phyloP scores from a whole-genome alignment of 805 yeast genomes.

The Torulaspora maleeae region DNA sequence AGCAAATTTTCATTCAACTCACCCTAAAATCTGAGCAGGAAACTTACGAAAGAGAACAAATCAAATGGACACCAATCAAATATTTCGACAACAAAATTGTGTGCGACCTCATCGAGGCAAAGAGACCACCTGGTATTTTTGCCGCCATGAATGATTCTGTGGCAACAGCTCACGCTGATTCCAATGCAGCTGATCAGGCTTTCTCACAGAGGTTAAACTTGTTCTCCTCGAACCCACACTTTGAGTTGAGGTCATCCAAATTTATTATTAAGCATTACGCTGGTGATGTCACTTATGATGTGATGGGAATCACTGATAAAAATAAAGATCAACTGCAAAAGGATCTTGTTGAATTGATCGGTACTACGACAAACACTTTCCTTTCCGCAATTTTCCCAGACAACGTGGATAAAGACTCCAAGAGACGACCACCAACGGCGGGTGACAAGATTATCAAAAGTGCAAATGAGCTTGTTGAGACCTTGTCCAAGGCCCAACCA shows the following conservation, averaged over 20 bases:
- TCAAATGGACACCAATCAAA: slow-evolving; percentile 95
- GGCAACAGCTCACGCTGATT: slow-evolving; percentile 98
- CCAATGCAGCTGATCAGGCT: slow-evolving; percentile 93
- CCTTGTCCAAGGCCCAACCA: slow-evolving; percentile 86
- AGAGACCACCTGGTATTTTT: slow-evolving; percentile 93
- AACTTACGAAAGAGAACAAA: slow-evolving; percentile 91
- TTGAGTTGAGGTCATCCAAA: slow-evolving; percentile 81
- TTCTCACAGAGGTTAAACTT: slow-evolving; percentile 86
- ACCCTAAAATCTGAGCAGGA: slow-evolving; percentile 97
- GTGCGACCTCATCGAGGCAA: slow-evolving; percentile 91
- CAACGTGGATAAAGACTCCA: slow-evolving; percentile 58
- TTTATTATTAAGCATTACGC: slow-evolving; percentile 95
- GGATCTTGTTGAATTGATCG: slow-evolving; percentile 75
- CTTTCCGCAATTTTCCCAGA: slow-evolving; percentile 57
- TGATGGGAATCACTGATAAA: slow-evolving; percentile 88
- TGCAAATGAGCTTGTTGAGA: slow-evolving; percentile 86
- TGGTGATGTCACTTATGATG: slow-evolving; percentile 94
- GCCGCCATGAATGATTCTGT: slow-evolving; percentile 95
- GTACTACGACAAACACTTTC: slow-evolving; percentile 66
- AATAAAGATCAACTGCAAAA: slow-evolving; percentile 91
- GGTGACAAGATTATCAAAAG: slow-evolving; percentile 89
- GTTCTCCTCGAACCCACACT: slow-evolving; percentile 78
- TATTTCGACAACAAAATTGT: slow-evolving; percentile 95
- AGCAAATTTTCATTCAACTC: slow-evolving; percentile 92
- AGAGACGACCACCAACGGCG: slow-evolving; percentile 90